These are phyloP conservation scores for Apostasia ramifera DNA, from an alignment of 106 monocot species.

Conservation along the genomic window DNA sequence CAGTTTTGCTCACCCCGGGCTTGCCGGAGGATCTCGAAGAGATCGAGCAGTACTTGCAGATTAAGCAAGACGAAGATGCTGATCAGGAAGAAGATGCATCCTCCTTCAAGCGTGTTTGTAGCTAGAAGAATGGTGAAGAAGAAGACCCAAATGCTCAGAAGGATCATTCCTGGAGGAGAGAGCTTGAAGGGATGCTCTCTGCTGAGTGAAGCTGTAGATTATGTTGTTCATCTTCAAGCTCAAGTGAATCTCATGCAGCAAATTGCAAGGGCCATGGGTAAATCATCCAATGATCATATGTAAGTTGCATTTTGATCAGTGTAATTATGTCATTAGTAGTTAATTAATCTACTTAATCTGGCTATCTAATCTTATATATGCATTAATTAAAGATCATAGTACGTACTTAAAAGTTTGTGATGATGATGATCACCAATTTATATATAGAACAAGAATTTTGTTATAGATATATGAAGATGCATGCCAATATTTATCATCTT, in stretches of 20 bases:
- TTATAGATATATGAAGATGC: too few relatives aligned
- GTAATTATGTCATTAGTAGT: too few relatives aligned
- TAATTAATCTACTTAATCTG: too few relatives aligned
- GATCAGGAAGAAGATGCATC: not conserved
- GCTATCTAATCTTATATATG: too few relatives aligned
- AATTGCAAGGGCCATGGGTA: slow-evolving; percentile 22
- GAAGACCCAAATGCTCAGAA: slow-evolving; percentile 41
- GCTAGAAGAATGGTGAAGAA: slow-evolving; percentile 45
- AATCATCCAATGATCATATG: not conserved
- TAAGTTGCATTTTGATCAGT: too few relatives aligned
- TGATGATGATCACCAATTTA: too few relatives aligned
- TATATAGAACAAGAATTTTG: too few relatives aligned
- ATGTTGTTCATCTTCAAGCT: slow-evolving; percentile 43
- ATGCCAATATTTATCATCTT: too few relatives aligned
- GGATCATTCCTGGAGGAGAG: slow-evolving; percentile 56
- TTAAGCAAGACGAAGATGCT: not conserved
- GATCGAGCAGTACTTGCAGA: slow-evolving; percentile 14
- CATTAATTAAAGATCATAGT: too few relatives aligned
- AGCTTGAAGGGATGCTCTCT: slow-evolving; percentile 34
- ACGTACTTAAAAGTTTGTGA: too few relatives aligned
- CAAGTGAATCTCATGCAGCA: slow-evolving; percentile 59
- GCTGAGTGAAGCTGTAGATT: slow-evolving; percentile 61
- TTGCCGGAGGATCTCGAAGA: slow-evolving; percentile 21
- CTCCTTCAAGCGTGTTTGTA: slow-evolving; percentile 3
- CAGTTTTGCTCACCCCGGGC: not conserved